These are phyloP conservation scores for Lactifluus subvellereus DNA, from an alignment of 768 basidiomycete species.

Conservation along the genomic window DNA sequence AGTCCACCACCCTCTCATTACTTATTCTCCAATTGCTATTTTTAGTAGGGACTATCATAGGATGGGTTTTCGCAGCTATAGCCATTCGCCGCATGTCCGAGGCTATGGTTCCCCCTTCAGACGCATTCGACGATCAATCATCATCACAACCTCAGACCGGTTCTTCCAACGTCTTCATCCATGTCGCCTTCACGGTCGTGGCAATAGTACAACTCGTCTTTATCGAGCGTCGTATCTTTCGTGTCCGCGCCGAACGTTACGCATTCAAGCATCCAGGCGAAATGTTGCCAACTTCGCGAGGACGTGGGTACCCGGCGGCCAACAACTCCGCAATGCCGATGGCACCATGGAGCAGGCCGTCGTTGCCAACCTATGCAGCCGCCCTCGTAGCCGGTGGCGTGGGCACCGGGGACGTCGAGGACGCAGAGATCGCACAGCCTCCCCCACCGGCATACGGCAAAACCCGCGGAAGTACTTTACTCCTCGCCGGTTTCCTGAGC, in stretches of 20 bases:
- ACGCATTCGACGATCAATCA: no score
- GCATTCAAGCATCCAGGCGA: conserved; percentile 54
- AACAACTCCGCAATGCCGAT: conserved; percentile 23
- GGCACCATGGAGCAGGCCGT: conserved; percentile 67
- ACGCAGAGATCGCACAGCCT: conserved; percentile 56
- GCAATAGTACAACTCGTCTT: conserved; percentile 51
- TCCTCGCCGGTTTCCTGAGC: conserved; percentile 47
- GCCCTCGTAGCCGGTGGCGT: conserved; percentile 60
- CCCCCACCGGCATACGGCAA: conserved; percentile 78
- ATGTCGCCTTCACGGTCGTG: conserved; percentile 54
- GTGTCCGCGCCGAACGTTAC: conserved; percentile 64
- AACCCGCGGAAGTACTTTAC: conserved; percentile 60
- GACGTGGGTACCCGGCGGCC: not conserved
- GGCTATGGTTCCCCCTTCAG: not conserved
- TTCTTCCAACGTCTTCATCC: conserved; percentile 44
- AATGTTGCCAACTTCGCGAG: conserved; percentile 28
- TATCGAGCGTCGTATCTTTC: conserved; percentile 57
- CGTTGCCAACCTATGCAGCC: conserved; percentile 66
- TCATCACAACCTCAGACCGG: not conserved
- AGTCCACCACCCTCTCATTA: conserved; percentile 38
- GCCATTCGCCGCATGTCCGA: conserved; percentile 23
- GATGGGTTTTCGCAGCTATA: conserved; percentile 45
- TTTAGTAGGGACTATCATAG: conserved; percentile 45
- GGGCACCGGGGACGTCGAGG: conserved; percentile 73
- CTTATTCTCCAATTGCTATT: conserved; percentile 36